Evolutionary conservation across 257 asterid species (phyloP).

Genomic region (Solanum pinnatisectum): DNA sequence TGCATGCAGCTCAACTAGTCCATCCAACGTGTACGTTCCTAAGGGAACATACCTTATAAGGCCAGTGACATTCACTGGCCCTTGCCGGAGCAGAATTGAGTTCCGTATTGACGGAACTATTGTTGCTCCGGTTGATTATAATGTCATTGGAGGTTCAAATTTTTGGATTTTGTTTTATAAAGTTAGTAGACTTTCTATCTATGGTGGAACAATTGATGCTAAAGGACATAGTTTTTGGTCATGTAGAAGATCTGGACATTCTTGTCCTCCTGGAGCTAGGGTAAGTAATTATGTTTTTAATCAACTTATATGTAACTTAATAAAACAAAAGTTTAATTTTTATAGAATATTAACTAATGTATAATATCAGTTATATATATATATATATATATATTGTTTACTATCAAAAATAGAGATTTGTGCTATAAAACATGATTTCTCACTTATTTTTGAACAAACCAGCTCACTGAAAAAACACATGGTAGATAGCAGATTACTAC

Average conservation of each 20-base stretch:
- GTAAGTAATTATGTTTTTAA: slow-evolving; percentile 10
- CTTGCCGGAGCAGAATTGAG: slow-evolving; percentile 41
- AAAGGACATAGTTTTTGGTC: slow-evolving; percentile 49
- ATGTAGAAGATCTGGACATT: slow-evolving; percentile 23
- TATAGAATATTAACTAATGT: neutral
- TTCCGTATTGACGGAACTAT: slow-evolving; percentile 47
- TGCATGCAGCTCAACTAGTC: slow-evolving; percentile 46
- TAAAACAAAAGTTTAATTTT: too few relatives aligned
- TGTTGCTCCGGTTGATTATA: slow-evolving; percentile 46
- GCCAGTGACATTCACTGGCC: slow-evolving; percentile 40
- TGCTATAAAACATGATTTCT: too few relatives aligned
- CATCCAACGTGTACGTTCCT: slow-evolving; percentile 52
- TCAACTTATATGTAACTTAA: neutral
- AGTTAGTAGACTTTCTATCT: slow-evolving; percentile 41
- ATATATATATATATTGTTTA: too few relatives aligned
- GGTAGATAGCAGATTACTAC: neutral
- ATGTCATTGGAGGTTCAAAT: slow-evolving; percentile 32
- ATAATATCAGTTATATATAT: neutral
- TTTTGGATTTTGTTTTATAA: slow-evolving; percentile 56
- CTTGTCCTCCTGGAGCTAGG: slow-evolving; percentile 63
- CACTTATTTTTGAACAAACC: too few relatives aligned
- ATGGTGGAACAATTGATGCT: slow-evolving; percentile 68
- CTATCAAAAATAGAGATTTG: too few relatives aligned
- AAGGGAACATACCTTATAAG: slow-evolving; percentile 38
- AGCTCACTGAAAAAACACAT: neutral